Evolutionary conservation across 148 eudicot genomes (phyloP), one percentile per base, ranked within the genome.

Genomic region (Amaranthus hypochondriacus): DNA sequence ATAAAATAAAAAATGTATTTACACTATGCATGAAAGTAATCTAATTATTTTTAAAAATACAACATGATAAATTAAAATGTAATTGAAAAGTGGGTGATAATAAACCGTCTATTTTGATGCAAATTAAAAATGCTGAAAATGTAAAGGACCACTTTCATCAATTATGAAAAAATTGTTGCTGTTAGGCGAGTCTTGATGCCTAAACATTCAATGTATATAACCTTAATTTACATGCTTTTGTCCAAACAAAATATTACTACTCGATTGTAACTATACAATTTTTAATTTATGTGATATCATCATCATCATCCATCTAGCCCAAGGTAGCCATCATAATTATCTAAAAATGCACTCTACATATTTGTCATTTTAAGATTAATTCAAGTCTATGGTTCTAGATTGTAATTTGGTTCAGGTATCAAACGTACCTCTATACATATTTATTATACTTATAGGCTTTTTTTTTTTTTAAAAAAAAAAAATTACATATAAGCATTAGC

Each of bases 131-230:
- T 21, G 7, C 43, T n/a, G 43, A 9, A 68, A 8, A 58, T 57
- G 62, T 39, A n/a, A 4, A 21, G 63, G 63, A 60, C 44, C 63
- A 60, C 44, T 60, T 28, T 21, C 11, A 60, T 28, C 4, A 21
- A 39, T 55, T 15, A 56, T 70, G 65, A 59, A 55, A 58, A 44
- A 18, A 11, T 71, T 71, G 54, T 56, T 4, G 21, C 10, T 57
- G 63, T 57, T 56, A 70, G 53, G 53, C 63, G 61, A 12, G 7
- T 18, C 15, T n/a, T 70, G 63, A 57, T 71, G 55, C 74, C 13
- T 59, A 18, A 52, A 47, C 66, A 71, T 71, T 71, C 74, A 71
- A 58, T 47, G 74, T 48, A 71, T 21, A 60, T 48, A 43, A 53
- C 59, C 74, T 18, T 39, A 48, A 48, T 48, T 57, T 46, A 43